Conservation (phyloP, 2,329 filamentous ascomycete genomes). For the Pseudogymnoascus sp. region DNA sequence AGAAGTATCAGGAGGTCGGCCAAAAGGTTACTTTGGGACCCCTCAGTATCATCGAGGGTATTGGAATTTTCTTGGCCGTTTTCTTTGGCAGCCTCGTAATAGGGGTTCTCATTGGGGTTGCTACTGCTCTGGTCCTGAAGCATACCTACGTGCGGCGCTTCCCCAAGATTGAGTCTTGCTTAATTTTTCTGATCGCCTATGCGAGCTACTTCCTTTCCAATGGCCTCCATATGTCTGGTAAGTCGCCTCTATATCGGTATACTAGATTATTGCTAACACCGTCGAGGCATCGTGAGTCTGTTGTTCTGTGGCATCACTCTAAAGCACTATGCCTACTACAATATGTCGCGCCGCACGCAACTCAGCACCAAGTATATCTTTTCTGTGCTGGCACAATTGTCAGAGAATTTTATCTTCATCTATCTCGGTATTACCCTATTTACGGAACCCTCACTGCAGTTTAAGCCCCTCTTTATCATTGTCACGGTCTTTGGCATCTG, state of each 20-base stretch:
- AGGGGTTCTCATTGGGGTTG: slow-evolving; percentile 79
- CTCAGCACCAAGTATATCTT: slow-evolving; percentile 98
- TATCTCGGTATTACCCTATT: slow-evolving; percentile 93
- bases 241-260: slow-evolving; percentile 31
- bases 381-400: slow-evolving; percentile 87
- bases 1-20: slow-evolving; percentile 76
- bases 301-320: slow-evolving; percentile 97
- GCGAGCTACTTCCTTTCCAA: slow-evolving; percentile 98
- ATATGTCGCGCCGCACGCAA: slow-evolving; percentile 97
- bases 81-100: slow-evolving; percentile 94
- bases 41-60: slow-evolving; percentile 80
- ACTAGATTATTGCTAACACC: slow-evolving; percentile 8
- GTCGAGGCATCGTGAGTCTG: slow-evolving; percentile 71
- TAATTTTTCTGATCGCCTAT: slow-evolving; percentile 90
- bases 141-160: slow-evolving; percentile 89
- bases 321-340: slow-evolving; percentile 99
- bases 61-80: slow-evolving; percentile 88
- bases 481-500: slow-evolving; percentile 89
- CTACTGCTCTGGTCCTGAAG: slow-evolving; percentile 82
- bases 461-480: slow-evolving; percentile 92
- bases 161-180: slow-evolving; percentile 93
- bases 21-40: slow-evolving; percentile 65
- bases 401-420: slow-evolving; percentile 99
- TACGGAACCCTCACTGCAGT: slow-evolving; percentile 79
- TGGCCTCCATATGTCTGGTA: slow-evolving; percentile 91